A percentile compares a stretch with the other conserved stretches of the same genome.
These are phyloP conservation scores for Zygosaccharomyces sapae DNA, from an alignment of 1,139 yeast species.

Conservation along the genomic window DNA sequence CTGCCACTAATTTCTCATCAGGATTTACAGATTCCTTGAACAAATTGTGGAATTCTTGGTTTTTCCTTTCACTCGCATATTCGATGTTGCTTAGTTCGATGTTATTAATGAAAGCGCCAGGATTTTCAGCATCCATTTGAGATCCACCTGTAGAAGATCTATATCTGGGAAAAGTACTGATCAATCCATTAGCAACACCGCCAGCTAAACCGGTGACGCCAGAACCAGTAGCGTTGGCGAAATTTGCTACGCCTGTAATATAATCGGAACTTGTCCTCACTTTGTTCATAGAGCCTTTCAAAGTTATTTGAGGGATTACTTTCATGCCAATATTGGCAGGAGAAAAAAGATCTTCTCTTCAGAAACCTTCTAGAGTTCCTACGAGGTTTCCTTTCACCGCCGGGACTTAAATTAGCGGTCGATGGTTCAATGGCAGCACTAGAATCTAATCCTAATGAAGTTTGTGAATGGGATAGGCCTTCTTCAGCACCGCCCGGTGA, in stretches of 20 bases:
- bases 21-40: conserved; percentile 52
- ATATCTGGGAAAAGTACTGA: conserved; percentile 1
- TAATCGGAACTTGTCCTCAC: conserved; percentile 18
- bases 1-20: conserved; percentile 55
- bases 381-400: conserved; percentile 26
- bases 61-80: conserved; percentile 44
- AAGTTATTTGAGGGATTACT: conserved; percentile 25
- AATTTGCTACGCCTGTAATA: neutral
- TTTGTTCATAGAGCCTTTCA: conserved; percentile 25
- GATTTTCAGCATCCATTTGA: neutral
- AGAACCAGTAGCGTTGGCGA: conserved; percentile 8
- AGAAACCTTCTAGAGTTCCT: conserved; percentile 27
- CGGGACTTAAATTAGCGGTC: conserved; percentile 7
- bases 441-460: conserved; percentile 3
- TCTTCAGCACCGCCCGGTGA: conserved; percentile 4
- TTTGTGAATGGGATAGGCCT: neutral
- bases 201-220: conserved; percentile 6
- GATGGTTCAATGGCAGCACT: conserved; percentile 3
- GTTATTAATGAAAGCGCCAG: conserved; percentile 11
- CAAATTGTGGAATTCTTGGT: conserved; percentile 57
- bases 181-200: conserved; percentile 3
- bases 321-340: conserved; percentile 28
- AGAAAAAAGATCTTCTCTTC: conserved; percentile 32
- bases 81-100: conserved; percentile 31
- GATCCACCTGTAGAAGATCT: neutral